Percentiles rank a stretch among this genome's conserved stretches.
Evolutionary conservation across 345 rosid species (phyloP).

Genomic region (Moringa oleifera): DNA sequence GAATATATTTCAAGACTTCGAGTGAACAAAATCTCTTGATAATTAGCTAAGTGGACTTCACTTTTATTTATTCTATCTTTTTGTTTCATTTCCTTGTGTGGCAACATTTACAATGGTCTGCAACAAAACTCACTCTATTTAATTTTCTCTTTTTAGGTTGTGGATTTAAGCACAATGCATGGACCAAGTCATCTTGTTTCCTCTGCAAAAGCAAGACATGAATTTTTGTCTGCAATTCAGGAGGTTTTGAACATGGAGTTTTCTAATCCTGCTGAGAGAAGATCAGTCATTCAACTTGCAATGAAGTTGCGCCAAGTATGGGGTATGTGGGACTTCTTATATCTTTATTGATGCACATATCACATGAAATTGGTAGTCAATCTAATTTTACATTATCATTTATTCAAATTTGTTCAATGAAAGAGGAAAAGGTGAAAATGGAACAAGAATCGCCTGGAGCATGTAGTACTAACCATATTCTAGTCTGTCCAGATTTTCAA

Average conservation of each 20-base stretch:
- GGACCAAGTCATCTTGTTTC: conserved; percentile 63
- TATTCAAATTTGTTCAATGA: not conserved
- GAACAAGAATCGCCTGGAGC: no score
- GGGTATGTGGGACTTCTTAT: conserved; percentile 49
- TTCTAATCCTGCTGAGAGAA: conserved; percentile 57
- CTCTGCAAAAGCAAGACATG: conserved; percentile 54
- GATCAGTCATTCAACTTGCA: conserved; percentile 61
- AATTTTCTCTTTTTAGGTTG: conserved; percentile 44
- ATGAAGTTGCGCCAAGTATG: conserved; percentile 64
- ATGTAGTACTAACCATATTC: no score
- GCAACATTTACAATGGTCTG: not conserved
- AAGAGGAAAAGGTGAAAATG: not conserved
- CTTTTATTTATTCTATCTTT: no score
- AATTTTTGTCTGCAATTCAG: conserved; percentile 64
- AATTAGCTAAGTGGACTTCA: no score
- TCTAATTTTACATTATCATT: not conserved
- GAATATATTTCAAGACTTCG: no score
- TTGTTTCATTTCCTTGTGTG: not conserved
- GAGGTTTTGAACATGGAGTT: conserved; percentile 65
- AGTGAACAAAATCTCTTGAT: no score
- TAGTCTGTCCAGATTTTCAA: no score
- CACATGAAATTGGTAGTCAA: no score
- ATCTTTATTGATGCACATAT: no score
- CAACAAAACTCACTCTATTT: not conserved
- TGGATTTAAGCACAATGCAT: conserved; percentile 58